Percentiles rank a stretch among this genome's conserved stretches.
Conservation (phyloP, 176 grass and related monocot species). For the Bothriochloa decipiens region DNA sequence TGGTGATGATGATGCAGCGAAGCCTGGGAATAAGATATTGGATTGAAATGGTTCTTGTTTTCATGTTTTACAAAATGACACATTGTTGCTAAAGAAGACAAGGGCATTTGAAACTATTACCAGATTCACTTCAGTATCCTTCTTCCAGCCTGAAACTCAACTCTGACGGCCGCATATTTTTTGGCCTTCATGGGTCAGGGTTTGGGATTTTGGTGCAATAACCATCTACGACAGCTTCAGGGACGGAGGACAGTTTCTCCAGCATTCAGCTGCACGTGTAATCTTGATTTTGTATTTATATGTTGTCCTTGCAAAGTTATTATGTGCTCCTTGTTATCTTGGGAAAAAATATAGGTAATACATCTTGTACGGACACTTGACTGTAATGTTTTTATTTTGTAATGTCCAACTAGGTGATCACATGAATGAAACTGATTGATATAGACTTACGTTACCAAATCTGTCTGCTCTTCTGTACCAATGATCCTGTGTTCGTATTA, state of each 20-base stretch:
- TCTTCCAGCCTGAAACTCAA: neutral
- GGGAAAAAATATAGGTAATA: neutral
- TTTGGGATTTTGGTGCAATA: neutral
- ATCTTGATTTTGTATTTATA: conserved; percentile 9
- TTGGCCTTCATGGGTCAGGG: conserved; percentile 14
- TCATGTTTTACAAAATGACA: neutral
- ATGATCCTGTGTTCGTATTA: neutral
- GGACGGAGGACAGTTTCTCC: neutral
- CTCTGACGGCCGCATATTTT: conserved; percentile 24
- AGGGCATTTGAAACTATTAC: too few relatives aligned
- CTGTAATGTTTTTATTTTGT: neutral
- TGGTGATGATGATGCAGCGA: neutral
- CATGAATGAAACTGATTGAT: neutral
- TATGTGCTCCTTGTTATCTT: neutral
- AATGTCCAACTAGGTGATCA: neutral
- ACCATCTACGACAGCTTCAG: neutral
- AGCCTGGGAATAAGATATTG: neutral
- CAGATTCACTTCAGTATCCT: neutral
- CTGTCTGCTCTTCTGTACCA: neutral
- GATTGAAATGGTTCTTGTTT: neutral
- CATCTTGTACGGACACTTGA: neutral
- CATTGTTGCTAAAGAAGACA: neutral
- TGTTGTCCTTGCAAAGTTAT: neutral
- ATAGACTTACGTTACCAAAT: neutral
- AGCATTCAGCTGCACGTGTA: neutral